These are phyloP conservation scores for Rosa rugosa DNA, from an alignment of 306 rosid genomes.

Conservation along the genomic window DNA sequence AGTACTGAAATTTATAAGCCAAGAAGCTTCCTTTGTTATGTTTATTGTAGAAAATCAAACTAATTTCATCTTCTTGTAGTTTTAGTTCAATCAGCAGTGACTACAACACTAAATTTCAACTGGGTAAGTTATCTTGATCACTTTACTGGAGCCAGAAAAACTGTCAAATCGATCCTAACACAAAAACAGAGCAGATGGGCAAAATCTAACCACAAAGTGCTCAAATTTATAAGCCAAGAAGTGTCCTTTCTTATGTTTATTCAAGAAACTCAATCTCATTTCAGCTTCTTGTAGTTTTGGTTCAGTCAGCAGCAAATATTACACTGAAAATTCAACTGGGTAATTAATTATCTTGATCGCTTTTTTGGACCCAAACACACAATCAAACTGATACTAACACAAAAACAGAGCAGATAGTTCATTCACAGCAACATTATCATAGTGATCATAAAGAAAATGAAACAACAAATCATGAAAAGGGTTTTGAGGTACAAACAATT, in stretches of 20 bases:
- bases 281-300: neutral
- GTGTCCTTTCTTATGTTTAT: neutral
- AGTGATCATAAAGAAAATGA: neutral
- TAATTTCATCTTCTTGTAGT: neutral
- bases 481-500: neutral
- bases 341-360: neutral
- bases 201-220: no score
- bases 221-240: neutral
- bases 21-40: neutral
- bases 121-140: neutral
- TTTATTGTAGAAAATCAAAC: neutral
- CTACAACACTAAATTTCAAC: neutral
- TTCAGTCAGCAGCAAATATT: neutral
- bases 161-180: neutral
- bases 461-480: neutral
- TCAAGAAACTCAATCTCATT: neutral
- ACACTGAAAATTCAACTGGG: neutral
- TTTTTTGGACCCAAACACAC: neutral
- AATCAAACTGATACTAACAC: neutral
- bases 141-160: neutral
- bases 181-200: slow-evolving; percentile 1
- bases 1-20: neutral
- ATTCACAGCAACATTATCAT: neutral
- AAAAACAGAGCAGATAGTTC: slow-evolving; percentile 4
- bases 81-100: neutral